A percentile compares a stretch with the other conserved stretches of the same genome.
phyloP scores from a whole-genome alignment of 257 asterid genomes.

The Parsonsia alboflavescens region DNA sequence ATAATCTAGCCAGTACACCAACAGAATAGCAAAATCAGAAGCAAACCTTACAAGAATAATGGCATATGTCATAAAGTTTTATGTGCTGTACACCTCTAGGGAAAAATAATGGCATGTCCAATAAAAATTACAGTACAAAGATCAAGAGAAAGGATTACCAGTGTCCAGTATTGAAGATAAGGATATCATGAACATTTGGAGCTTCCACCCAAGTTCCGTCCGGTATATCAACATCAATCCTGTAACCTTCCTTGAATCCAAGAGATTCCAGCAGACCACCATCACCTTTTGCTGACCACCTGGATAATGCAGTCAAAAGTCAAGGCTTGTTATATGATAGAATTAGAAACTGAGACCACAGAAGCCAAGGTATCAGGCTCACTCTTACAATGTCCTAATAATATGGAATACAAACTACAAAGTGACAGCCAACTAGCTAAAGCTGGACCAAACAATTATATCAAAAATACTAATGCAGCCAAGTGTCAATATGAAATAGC shows the following conservation, averaged over 20 bases:
- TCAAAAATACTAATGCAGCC: not conserved
- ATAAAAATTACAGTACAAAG: not conserved
- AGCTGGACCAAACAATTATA: not conserved
- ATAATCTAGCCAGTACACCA: not conserved
- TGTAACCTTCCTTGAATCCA: conserved; percentile 87
- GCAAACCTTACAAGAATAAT: not conserved
- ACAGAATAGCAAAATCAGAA: not conserved
- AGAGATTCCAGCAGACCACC: conserved; percentile 72
- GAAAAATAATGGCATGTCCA: not conserved
- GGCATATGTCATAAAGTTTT: not conserved
- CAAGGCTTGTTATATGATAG: conserved; percentile 5
- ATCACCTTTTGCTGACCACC: conserved; percentile 71
- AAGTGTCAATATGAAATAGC: not conserved
- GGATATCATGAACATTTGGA: conserved; percentile 65
- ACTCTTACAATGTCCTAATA: not conserved
- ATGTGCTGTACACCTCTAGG: not conserved
- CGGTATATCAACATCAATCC: conserved; percentile 83
- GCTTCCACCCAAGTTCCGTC: conserved; percentile 90
- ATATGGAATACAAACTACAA: not conserved
- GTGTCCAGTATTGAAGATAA: conserved; percentile 92
- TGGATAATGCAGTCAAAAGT: conserved; percentile 20
- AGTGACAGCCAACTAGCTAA: not conserved
- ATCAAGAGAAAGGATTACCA: conserved; percentile 43
- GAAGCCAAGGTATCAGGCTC: not conserved
- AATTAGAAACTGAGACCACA: not conserved